Evolutionary conservation across 1,284 basidiomycete species (phyloP), one percentile per base, ranked within the genome.

Genomic region (Stereum hirsutum): DNA sequence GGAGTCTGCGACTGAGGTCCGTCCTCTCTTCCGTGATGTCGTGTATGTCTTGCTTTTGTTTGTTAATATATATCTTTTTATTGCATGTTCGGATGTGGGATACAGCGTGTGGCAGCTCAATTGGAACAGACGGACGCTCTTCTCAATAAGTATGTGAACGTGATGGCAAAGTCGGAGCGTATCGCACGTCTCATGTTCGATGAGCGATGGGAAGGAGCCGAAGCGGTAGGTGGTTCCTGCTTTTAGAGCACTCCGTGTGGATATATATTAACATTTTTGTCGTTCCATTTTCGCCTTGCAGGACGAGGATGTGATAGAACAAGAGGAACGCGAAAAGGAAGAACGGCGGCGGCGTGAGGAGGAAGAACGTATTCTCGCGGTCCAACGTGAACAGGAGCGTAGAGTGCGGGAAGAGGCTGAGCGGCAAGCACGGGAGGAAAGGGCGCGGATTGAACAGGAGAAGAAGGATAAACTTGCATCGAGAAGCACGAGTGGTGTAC

Each of bases 131-230:
- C 84, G 0, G 77, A 88, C 53, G 72, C 72, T 1, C 60, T 88
- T 44, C 62, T 89, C 44, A 75, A 84, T 58, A 82, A 78, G 67
- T 88, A 88, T 54, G 72, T 82, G 34, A 64, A 61, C 33, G 72
- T 86, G 40, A 64, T 89, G n/a, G 71, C 73, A 2, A 78, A 74
- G 54, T 81, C 83, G 0, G 85, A 88, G 56, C 68, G 73, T 7
- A 68, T 74, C 46, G 66, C 81, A 2, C 72, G 70, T 26, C 57
- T 88, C 44, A 74, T 88, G 21, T 78, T 86, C 49, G 84, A 88
- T 55, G 79, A 86, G 48, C 64, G 74, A 46, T 88, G 81, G 81
- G 63, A 73, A 45, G 84, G 85, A 2, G 81, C 75, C 36, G 77
- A 81, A 47, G 72, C 66, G 39, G 84, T 85, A 55, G 59, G 78